phyloP scores from a whole-genome alignment of 495 filamentous ascomycete genomes.

The Stereocaulon alpinum region DNA sequence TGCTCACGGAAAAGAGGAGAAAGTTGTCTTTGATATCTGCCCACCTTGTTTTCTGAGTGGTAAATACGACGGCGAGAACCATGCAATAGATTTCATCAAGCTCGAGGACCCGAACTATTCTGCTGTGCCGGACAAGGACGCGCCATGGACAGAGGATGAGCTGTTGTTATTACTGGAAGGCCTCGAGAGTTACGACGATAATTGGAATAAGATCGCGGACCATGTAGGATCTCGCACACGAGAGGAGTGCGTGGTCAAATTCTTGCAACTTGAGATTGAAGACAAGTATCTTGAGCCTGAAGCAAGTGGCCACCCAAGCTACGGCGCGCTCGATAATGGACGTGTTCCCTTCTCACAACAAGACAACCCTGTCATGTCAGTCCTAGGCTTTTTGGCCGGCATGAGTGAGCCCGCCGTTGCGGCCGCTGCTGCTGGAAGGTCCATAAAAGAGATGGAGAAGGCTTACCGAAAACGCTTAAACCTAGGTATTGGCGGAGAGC shows the following conservation, averaged over 20 bases:
- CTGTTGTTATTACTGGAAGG: slow-evolving; percentile 76
- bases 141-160: slow-evolving; percentile 85
- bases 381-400: slow-evolving; percentile 82
- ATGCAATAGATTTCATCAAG: slow-evolving; percentile 65
- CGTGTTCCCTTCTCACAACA: slow-evolving; percentile 75
- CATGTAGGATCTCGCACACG: slow-evolving; percentile 85
- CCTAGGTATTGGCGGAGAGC: slow-evolving; percentile 36
- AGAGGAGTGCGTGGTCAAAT: slow-evolving; percentile 94
- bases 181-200: slow-evolving; percentile 82
- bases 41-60: slow-evolving; percentile 79
- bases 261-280: slow-evolving; percentile 83
- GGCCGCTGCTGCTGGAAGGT: slow-evolving; percentile 76
- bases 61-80: slow-evolving; percentile 64
- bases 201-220: slow-evolving; percentile 87
- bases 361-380: slow-evolving; percentile 92
- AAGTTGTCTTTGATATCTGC: slow-evolving; percentile 74
- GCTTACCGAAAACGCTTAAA: slow-evolving; percentile 65
- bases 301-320: slow-evolving; percentile 46
- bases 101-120: slow-evolving; percentile 77
- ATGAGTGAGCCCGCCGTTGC: slow-evolving; percentile 81
- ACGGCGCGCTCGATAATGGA: slow-evolving; percentile 55
- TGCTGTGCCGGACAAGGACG: slow-evolving; percentile 62
- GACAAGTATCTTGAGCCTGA: slow-evolving; percentile 79
- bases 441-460: slow-evolving; percentile 72
- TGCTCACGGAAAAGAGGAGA: slow-evolving; percentile 45